These are phyloP conservation scores for Arthrobotrys iridis DNA, from an alignment of 2,329 filamentous ascomycete species.

Conservation along the genomic window DNA sequence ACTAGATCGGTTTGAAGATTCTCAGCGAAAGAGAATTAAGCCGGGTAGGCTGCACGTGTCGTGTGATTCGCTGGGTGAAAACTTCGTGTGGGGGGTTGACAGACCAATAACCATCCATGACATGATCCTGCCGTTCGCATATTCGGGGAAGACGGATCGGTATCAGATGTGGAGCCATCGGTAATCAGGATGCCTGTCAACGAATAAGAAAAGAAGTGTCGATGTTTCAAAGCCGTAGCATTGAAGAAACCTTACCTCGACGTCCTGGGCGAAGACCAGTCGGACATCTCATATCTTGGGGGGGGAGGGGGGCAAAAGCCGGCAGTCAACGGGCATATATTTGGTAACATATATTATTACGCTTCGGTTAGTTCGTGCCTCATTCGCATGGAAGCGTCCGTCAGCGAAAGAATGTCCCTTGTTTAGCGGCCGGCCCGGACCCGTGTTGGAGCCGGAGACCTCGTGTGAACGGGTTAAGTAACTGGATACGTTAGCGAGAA, in stretches of 20 bases:
- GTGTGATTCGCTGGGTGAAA: conserved; percentile 46
- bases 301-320: conserved; percentile 19
- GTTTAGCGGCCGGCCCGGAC: conserved; percentile 28
- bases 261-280: conserved; percentile 33
- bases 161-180: conserved; percentile 50
- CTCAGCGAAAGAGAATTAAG: conserved; percentile 23
- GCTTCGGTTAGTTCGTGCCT: not conserved
- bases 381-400: not conserved
- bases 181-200: conserved; percentile 48
- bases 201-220: conserved; percentile 44
- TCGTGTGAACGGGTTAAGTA: conserved; percentile 11
- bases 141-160: conserved; percentile 52
- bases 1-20: not conserved
- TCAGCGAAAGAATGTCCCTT: conserved; percentile 8
- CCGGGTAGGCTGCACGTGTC: conserved; percentile 36
- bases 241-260: conserved; percentile 52
- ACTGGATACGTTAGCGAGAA: conserved; percentile 8
- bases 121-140: conserved; percentile 38
- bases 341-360: conserved; percentile 18
- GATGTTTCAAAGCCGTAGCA: conserved; percentile 50
- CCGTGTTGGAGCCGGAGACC: conserved; percentile 36
- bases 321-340: conserved; percentile 39
- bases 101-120: conserved; percentile 48
- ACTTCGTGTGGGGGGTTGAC: conserved; percentile 45
- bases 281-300: conserved; percentile 14